Percentiles rank a stretch among this genome's conserved stretches.
Conservation (phyloP, 1,139 yeast genomes). For the Debaryomyces subglobosus region DNA sequence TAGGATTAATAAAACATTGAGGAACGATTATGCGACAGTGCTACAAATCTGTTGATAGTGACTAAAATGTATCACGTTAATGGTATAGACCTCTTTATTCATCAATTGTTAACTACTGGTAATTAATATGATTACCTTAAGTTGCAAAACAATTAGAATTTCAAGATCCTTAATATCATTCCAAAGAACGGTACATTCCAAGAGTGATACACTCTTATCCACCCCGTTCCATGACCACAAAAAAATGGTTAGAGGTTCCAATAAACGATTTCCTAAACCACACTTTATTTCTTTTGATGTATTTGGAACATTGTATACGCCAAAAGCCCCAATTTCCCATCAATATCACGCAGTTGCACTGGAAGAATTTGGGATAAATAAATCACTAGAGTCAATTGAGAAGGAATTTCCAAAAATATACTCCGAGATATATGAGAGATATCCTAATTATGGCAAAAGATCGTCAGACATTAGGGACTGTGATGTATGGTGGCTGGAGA, state of each 20-base stretch:
- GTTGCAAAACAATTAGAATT: neutral
- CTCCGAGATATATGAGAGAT: conserved; percentile 27
- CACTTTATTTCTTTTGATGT: conserved; percentile 65
- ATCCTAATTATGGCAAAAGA: conserved; percentile 65
- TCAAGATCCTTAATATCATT: neutral
- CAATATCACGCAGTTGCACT: conserved; percentile 55
- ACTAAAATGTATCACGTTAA: neutral
- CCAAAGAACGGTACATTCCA: conserved; percentile 17
- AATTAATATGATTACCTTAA: conserved; percentile 13
- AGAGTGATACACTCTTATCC: conserved; percentile 25
- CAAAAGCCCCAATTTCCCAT: conserved; percentile 52
- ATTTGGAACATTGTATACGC: conserved; percentile 65
- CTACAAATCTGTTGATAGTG: conserved; percentile 1
- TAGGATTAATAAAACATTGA: neutral
- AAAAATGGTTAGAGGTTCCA: conserved; percentile 34
- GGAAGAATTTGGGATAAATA: conserved; percentile 44
- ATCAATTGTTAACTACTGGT: conserved; percentile 11
- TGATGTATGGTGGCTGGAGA: conserved; percentile 62
- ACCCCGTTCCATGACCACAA: conserved; percentile 31
- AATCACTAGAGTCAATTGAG: conserved; percentile 30
- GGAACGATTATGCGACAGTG: neutral
- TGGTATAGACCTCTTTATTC: neutral
- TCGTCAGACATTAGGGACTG: conserved; percentile 24
- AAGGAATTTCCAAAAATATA: conserved; percentile 33
- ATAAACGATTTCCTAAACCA: conserved; percentile 42